Conservation (phyloP, 768 basidiomycete species). For the Tricholoma bakamatsutake region DNA sequence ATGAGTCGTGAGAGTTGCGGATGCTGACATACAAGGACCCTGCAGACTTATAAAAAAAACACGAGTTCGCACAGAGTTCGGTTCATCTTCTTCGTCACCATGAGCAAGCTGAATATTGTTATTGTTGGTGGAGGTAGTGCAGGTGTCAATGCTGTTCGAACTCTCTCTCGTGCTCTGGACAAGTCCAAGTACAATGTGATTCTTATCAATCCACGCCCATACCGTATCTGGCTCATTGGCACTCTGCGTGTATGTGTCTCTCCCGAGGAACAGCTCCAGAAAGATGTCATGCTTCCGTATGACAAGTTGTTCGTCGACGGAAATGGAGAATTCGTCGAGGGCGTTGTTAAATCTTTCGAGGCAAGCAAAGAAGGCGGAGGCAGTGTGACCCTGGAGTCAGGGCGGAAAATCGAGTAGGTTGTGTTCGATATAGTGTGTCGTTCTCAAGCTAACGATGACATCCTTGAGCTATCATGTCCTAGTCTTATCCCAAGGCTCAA, state of each 20-base stretch:
- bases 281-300: slow-evolving; percentile 44
- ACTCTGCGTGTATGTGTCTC: slow-evolving; percentile 49
- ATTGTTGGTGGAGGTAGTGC: slow-evolving; percentile 57
- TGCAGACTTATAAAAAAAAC: too few relatives aligned
- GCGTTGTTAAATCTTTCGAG: slow-evolving; percentile 29
- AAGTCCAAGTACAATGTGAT: slow-evolving; percentile 42
- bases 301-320: slow-evolving; percentile 45
- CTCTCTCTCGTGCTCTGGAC: slow-evolving; percentile 47
- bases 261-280: slow-evolving; percentile 34
- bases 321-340: slow-evolving; percentile 44
- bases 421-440: neutral
- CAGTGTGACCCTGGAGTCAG: slow-evolving; percentile 43
- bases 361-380: slow-evolving; percentile 34
- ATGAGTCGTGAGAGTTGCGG: too few relatives aligned
- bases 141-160: slow-evolving; percentile 40
- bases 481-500: slow-evolving; percentile 53
- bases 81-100: neutral
- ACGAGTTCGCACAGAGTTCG: too few relatives aligned
- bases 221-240: slow-evolving; percentile 44
- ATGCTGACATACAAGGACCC: too few relatives aligned
- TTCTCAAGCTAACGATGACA: neutral
- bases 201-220: slow-evolving; percentile 50
- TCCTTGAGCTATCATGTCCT: slow-evolving; percentile 44
- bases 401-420: slow-evolving; percentile 35
- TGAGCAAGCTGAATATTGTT: slow-evolving; percentile 22